Conservation (phyloP, 2,329 filamentous ascomycete species). For the Pleoardoris graminearum region DNA sequence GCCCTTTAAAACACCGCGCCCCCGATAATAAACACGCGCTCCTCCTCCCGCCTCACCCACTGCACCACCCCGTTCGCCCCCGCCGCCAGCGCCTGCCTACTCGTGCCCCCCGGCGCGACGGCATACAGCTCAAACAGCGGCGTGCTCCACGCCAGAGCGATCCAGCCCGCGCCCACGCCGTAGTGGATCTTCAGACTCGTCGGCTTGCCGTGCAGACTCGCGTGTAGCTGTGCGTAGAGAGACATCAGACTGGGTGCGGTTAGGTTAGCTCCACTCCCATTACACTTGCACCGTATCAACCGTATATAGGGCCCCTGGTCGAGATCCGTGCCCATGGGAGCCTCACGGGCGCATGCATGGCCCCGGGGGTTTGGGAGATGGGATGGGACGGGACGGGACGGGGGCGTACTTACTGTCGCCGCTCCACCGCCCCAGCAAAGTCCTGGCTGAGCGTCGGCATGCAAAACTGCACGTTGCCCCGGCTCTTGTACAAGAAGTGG, state of each 20-base stretch:
- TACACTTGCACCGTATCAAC: too few species aligned
- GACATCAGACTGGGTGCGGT: slow-evolving; percentile 67
- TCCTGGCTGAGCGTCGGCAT: slow-evolving; percentile 80
- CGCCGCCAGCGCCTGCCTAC: slow-evolving; percentile 70
- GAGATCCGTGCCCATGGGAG: too few species aligned
- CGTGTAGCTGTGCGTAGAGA: slow-evolving; percentile 82
- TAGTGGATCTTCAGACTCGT: slow-evolving; percentile 87
- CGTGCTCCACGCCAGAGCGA: slow-evolving; percentile 87
- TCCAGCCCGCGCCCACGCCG: slow-evolving; percentile 68
- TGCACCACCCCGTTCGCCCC: slow-evolving; percentile 87
- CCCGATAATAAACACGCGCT: slow-evolving; percentile 93
- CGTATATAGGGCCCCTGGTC: too few species aligned
- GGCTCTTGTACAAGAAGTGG: slow-evolving; percentile 95
- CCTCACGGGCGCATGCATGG: too few species aligned
- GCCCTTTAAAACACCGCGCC: slow-evolving; percentile 77
- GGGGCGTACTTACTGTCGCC: slow-evolving; percentile 65
- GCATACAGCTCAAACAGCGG: slow-evolving; percentile 93
- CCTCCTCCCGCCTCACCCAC: slow-evolving; percentile 90
- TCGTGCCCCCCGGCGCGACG: slow-evolving; percentile 74
- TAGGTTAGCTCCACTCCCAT: too few species aligned
- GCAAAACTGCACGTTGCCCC: slow-evolving; percentile 91
- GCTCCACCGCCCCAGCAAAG: slow-evolving; percentile 63
- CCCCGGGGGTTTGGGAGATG: too few species aligned
- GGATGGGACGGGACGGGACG: too few species aligned
- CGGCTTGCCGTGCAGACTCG: slow-evolving; percentile 80